Conservation (phyloP, 2,329 filamentous ascomycete genomes). For the Emericellopsis cladophorae region DNA sequence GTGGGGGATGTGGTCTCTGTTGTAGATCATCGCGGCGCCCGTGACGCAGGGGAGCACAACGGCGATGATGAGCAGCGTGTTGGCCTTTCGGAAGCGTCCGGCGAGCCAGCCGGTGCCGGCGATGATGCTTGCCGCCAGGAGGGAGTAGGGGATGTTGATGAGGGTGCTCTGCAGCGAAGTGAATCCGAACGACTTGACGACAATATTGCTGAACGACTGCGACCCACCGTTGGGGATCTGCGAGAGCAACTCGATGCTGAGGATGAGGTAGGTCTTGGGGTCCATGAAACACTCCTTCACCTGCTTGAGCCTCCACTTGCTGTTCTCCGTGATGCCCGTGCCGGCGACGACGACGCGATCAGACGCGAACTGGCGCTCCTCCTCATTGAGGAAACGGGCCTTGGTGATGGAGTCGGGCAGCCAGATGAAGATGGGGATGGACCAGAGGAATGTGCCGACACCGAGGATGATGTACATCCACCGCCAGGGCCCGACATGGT, state of each 20-base stretch:
- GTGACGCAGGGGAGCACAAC: conserved; percentile 37
- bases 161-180: conserved; percentile 39
- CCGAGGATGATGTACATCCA: conserved; percentile 48
- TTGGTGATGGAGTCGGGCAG: conserved; percentile 40
- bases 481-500: conserved; percentile 30
- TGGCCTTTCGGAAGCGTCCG: conserved; percentile 34
- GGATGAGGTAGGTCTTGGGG: conserved; percentile 48
- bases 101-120: conserved; percentile 35
- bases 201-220: conserved; percentile 44
- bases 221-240: conserved; percentile 52
- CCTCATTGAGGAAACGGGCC: conserved; percentile 42
- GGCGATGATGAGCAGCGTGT: conserved; percentile 36
- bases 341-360: conserved; percentile 35
- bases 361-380: conserved; percentile 35
- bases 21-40: conserved; percentile 40
- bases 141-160: conserved; percentile 45
- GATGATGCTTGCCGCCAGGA: conserved; percentile 35
- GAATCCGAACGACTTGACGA: conserved; percentile 43
- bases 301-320: conserved; percentile 37
- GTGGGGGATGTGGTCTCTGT: conserved; percentile 23
- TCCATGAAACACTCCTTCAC: conserved; percentile 39
- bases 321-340: conserved; percentile 35
- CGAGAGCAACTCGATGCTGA: conserved; percentile 35
- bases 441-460: conserved; percentile 35
- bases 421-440: conserved; percentile 27